Evolutionary conservation across 73 alveolate genomes (phyloP).

Genomic region (Blepharisma stoltei): DNA sequence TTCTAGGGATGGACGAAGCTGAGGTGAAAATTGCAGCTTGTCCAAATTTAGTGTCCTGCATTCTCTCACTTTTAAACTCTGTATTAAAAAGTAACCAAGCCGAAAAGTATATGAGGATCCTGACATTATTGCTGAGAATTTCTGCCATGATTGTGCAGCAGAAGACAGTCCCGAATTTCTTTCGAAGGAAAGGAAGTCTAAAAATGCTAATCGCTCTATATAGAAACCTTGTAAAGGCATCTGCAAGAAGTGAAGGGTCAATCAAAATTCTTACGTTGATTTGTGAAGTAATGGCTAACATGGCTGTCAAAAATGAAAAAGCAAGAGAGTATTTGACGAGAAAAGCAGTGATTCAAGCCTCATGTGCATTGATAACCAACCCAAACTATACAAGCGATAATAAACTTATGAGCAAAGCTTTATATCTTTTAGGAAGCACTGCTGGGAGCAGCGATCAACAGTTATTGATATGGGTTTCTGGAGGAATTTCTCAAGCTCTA

Average conservation of each 20-base stretch:
- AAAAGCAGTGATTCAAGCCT: constrained; percentile 11
- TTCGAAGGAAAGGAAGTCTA: constrained; percentile 11
- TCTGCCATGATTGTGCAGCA: constrained; percentile 17
- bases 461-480: constrained; percentile 17
- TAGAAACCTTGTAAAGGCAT: constrained; percentile 8
- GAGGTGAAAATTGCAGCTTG: background rate
- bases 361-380: background rate
- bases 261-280: background rate
- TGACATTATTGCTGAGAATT: background rate
- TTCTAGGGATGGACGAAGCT: too few relatives aligned
- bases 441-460: constrained; percentile 21
- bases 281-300: background rate
- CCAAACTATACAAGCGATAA: background rate
- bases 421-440: constrained; percentile 3
- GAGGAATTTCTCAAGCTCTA: constrained; percentile 4
- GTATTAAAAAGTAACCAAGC: background rate
- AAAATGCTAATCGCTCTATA: background rate
- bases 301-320: background rate
- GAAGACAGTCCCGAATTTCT: constrained; percentile 16
- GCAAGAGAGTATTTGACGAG: background rate
- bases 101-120: constrained; percentile 5
- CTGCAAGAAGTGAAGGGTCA: constrained; percentile 19
- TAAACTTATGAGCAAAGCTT: constrained; percentile 2
- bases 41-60: background rate
- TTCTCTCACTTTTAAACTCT: constrained; percentile 20